Percentiles rank a stretch among this genome's conserved stretches.
Conservation (phyloP, 441 rosid species). For the Gossypium schwendimanii region DNA sequence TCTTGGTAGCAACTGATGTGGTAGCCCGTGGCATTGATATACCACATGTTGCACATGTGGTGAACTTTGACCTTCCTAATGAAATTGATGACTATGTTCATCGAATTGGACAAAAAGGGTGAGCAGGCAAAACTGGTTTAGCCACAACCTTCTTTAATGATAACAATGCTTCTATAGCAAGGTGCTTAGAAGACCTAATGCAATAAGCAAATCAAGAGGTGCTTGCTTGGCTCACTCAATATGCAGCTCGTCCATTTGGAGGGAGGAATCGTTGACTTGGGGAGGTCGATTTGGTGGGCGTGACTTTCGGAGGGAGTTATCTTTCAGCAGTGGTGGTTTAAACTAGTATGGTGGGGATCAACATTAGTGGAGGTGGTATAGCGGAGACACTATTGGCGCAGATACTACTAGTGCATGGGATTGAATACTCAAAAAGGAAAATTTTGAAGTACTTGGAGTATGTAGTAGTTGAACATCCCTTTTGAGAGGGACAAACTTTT, state of each 20-base stretch:
- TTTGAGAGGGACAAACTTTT: too few relatives aligned
- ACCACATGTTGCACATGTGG: slow-evolving; percentile 88
- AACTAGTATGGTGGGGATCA: slow-evolving; percentile 34
- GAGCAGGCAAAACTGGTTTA: slow-evolving; percentile 79
- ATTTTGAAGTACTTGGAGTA: too few relatives aligned
- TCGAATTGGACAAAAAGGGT: slow-evolving; percentile 88
- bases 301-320: slow-evolving; percentile 62
- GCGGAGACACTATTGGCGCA: slow-evolving; percentile 30
- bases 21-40: slow-evolving; percentile 93
- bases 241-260: slow-evolving; percentile 53
- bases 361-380: slow-evolving; percentile 28
- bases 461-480: too few relatives aligned
- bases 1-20: slow-evolving; percentile 85
- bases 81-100: slow-evolving; percentile 50
- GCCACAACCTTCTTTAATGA: slow-evolving; percentile 94
- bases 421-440: slow-evolving; percentile 20
- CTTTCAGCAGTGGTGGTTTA: slow-evolving; percentile 28
- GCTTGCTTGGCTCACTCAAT: slow-evolving; percentile 72
- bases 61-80: slow-evolving; percentile 86
- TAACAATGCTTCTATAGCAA: slow-evolving; percentile 62
- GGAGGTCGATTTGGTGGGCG: slow-evolving; percentile 66
- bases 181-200: slow-evolving; percentile 63
- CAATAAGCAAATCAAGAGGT: slow-evolving; percentile 92
- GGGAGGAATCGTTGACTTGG: slow-evolving; percentile 55
- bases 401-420: slow-evolving; percentile 77